Conservation (phyloP, 1,139 yeast genomes). For the Pichia kudriavzevii region DNA sequence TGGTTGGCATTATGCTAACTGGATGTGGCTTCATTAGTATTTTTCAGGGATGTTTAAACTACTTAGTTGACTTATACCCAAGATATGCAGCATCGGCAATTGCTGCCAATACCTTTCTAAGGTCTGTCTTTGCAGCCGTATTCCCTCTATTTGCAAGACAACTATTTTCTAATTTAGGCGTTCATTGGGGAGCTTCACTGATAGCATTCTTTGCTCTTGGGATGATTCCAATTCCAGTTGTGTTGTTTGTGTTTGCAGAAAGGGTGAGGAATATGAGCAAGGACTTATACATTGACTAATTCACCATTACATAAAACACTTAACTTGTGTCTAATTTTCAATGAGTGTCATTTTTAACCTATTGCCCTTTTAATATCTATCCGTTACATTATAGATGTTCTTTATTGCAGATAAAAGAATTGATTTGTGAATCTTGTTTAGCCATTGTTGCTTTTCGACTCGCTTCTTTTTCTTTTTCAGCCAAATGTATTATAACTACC, state of each 20-base stretch:
- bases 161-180: slow-evolving; percentile 44
- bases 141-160: slow-evolving; percentile 69
- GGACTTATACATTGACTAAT: too few species aligned
- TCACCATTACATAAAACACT: too few species aligned
- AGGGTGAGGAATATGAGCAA: slow-evolving; percentile 44
- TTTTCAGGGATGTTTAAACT: slow-evolving; percentile 33
- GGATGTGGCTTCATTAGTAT: slow-evolving; percentile 43
- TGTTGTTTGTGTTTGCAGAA: slow-evolving; percentile 52
- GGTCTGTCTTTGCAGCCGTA: slow-evolving; percentile 64
- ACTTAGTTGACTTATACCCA: slow-evolving; percentile 56
- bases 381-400: too few species aligned
- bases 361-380: too few species aligned
- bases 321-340: too few species aligned
- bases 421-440: too few species aligned
- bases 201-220: slow-evolving; percentile 48
- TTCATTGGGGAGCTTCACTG: slow-evolving; percentile 55
- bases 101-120: slow-evolving; percentile 68
- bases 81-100: slow-evolving; percentile 69
- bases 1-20: slow-evolving; percentile 54
- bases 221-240: slow-evolving; percentile 61
- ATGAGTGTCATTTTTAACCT: too few species aligned
- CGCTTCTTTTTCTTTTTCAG: too few species aligned
- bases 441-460: too few species aligned
- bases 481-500: too few species aligned
- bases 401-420: too few species aligned